Conservation (phyloP, 306 rosid species). For the Quercus aquifolioides region DNA sequence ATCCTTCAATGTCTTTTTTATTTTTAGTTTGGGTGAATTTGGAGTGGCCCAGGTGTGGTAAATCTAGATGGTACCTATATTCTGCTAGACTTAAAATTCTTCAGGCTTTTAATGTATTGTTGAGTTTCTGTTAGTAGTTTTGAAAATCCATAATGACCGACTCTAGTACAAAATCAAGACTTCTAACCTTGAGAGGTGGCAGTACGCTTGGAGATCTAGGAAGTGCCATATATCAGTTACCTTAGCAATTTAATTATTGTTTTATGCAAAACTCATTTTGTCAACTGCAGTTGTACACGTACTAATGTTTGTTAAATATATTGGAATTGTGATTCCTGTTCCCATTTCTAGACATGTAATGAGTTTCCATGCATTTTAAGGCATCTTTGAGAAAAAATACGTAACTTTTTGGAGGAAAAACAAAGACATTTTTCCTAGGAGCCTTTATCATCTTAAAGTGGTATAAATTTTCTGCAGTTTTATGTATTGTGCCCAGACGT, state of each 20-base stretch:
- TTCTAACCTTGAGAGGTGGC: not conserved
- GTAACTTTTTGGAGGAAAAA: no score
- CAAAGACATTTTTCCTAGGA: no score
- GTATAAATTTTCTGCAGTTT: no score
- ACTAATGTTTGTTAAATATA: no score
- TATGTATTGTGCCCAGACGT: no score
- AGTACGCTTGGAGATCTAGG: not conserved
- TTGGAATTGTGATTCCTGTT: no score
- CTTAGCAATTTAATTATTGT: not conserved
- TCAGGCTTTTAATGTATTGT: not conserved
- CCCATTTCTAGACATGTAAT: no score
- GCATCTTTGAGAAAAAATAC: no score
- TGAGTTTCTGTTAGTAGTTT: not conserved
- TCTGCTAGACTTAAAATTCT: not conserved
- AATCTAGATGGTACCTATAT: not conserved
- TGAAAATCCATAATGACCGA: not conserved
- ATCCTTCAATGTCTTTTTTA: not conserved
- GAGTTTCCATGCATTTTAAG: no score
- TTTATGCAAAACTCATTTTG: no score
- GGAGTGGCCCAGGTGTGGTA: not conserved
- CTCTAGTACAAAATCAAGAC: not conserved
- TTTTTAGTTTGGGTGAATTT: not conserved
- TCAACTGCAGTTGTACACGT: no score
- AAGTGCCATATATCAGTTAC: not conserved
- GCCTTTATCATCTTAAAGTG: no score